Evolutionary conservation across 2,329 filamentous ascomycete species (phyloP).

Genomic region (Sarocladium kiliense): DNA sequence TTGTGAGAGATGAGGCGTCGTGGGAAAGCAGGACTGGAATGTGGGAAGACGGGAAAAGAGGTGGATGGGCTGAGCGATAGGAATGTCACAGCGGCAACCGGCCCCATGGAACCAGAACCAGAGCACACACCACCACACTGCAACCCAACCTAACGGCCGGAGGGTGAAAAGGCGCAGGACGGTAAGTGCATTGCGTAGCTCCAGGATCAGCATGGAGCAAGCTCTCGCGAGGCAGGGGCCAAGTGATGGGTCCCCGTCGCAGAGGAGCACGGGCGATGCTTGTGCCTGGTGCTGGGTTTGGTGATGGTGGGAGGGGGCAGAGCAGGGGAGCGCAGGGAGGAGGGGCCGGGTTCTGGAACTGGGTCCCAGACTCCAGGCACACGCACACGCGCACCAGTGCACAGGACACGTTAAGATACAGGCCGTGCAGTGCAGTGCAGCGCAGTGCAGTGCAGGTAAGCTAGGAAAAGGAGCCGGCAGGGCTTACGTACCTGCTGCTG

Average conservation of each 20-base stretch:
- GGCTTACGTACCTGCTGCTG: slow-evolving; percentile 1
- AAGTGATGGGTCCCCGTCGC: slow-evolving; percentile 3
- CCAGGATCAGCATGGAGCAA: slow-evolving; percentile 5
- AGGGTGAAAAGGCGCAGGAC: background rate
- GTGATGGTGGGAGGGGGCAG: background rate
- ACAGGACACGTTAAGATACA: background rate
- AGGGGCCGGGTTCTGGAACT: slow-evolving; percentile 5
- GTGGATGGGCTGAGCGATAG: slow-evolving; percentile 1
- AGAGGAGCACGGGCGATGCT: background rate
- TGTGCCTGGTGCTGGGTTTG: background rate
- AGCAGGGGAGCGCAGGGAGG: background rate
- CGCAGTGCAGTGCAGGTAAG: too few relatives aligned
- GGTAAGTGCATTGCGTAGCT: slow-evolving; percentile 4
- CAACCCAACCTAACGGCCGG: background rate
- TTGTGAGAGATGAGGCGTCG: background rate
- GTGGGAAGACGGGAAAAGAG: slow-evolving; percentile 6
- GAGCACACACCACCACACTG: background rate
- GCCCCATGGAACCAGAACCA: background rate
- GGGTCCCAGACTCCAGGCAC: slow-evolving; percentile 4
- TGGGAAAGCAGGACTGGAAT: slow-evolving; percentile 3
- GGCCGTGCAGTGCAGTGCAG: too few relatives aligned
- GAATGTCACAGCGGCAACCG: slow-evolving; percentile 3
- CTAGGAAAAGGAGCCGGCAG: background rate
- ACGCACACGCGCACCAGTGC: background rate
- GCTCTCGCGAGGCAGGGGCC: slow-evolving; percentile 1